phyloP scores from a whole-genome alignment of 2,329 filamentous ascomycete genomes.

The Helminthosporium solani region DNA sequence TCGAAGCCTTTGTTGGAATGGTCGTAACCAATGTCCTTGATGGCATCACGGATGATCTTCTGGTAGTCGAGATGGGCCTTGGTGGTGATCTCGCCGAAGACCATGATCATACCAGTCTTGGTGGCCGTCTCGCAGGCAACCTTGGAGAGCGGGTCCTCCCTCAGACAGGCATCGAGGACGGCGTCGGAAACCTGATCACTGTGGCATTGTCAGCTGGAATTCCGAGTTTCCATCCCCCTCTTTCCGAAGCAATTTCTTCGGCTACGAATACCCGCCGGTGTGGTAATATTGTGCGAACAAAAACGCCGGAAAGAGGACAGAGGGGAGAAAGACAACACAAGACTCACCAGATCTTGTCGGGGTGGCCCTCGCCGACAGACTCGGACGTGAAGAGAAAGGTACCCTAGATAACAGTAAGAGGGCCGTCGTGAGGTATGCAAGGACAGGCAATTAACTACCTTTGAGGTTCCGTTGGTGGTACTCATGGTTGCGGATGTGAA shows the following conservation, averaged over 20 bases:
- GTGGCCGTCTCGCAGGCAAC: constrained; percentile 98
- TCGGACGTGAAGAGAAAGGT: constrained; percentile 54
- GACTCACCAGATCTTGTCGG: constrained; percentile 86
- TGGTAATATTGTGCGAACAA: constrained; percentile 2
- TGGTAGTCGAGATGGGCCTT: constrained; percentile 97
- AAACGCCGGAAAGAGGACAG: neutral
- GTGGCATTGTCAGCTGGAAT: constrained; percentile 7
- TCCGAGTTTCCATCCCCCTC: neutral
- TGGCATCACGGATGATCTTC: constrained; percentile 87
- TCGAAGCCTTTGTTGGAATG: constrained; percentile 97
- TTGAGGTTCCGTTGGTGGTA: constrained; percentile 27
- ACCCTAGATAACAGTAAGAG: constrained; percentile 28
- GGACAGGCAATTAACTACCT: constrained; percentile 19
- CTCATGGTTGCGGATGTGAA: constrained; percentile 24
- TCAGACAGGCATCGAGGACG: constrained; percentile 95
- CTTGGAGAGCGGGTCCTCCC: constrained; percentile 94
- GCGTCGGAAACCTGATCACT: constrained; percentile 97
- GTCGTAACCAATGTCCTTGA: constrained; percentile 99
- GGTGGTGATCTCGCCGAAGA: constrained; percentile 82
- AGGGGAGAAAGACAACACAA: neutral
- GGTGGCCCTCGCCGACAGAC: constrained; percentile 62
- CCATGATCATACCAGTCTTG: constrained; percentile 99
- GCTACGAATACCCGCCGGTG: constrained; percentile 3
- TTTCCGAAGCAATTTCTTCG: neutral
- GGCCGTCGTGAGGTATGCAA: constrained; percentile 6